phyloP scores from a whole-genome alignment of 768 basidiomycete species.

The button mushroom (Agaricus bisporus) region DNA sequence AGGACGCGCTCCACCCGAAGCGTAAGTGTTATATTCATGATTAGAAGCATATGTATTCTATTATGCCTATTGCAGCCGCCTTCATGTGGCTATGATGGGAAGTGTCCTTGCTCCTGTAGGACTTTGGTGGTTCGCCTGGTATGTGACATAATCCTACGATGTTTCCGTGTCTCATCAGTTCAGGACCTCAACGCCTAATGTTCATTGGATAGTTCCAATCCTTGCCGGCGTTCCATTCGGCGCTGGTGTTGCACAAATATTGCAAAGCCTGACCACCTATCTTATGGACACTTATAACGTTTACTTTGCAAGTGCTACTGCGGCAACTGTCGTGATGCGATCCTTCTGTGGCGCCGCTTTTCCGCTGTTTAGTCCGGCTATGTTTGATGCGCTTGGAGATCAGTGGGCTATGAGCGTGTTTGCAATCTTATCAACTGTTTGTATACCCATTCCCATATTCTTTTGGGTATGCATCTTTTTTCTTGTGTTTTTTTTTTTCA shows the following conservation, averaged over 20 bases:
- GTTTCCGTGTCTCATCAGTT: neutral
- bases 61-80: slow-evolving; percentile 30
- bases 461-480: slow-evolving; percentile 38
- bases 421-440: slow-evolving; percentile 41
- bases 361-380: slow-evolving; percentile 48
- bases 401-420: slow-evolving; percentile 52
- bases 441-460: slow-evolving; percentile 49
- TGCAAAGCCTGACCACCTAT: slow-evolving; percentile 62
- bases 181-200: slow-evolving; percentile 43
- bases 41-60: neutral
- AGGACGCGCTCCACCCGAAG: slow-evolving; percentile 55
- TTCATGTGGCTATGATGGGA: slow-evolving; percentile 53
- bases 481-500: slow-evolving; percentile 5
- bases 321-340: slow-evolving; percentile 62
- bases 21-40: slow-evolving; percentile 27
- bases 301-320: slow-evolving; percentile 63
- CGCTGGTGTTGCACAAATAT: slow-evolving; percentile 52
- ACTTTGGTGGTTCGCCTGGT: slow-evolving; percentile 67
- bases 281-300: slow-evolving; percentile 67
- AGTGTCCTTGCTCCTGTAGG: slow-evolving; percentile 49
- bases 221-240: slow-evolving; percentile 66
- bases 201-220: slow-evolving; percentile 67
- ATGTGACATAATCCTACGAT: slow-evolving; percentile 11
- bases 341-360: slow-evolving; percentile 58
- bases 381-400: slow-evolving; percentile 49